Conservation (phyloP, 441 rosid species). For the Eugenia klotzschiana region DNA sequence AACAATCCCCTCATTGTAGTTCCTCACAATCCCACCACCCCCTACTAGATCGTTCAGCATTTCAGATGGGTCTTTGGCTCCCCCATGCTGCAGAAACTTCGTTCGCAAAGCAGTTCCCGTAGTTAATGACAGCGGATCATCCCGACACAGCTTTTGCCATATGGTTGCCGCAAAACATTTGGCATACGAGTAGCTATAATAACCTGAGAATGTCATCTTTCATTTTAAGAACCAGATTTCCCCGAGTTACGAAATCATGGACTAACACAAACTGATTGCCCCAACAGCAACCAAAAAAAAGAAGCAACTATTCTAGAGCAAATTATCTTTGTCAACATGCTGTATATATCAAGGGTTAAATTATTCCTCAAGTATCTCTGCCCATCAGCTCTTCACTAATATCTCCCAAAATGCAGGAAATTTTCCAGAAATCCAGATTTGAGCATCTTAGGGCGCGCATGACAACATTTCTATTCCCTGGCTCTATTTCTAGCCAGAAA, state of each 20-base stretch:
- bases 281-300: background rate
- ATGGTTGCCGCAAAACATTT: conserved; percentile 82
- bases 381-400: background rate
- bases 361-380: background rate
- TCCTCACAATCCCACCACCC: conserved; percentile 42
- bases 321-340: background rate
- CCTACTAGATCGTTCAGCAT: conserved; percentile 60
- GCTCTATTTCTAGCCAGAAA: too few relatives aligned
- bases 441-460: background rate
- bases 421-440: background rate
- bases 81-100: conserved; percentile 62
- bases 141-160: conserved; percentile 72
- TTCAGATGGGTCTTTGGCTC: conserved; percentile 74
- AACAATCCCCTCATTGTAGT: conserved; percentile 37
- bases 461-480: too few relatives aligned
- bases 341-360: background rate
- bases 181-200: conserved; percentile 85
- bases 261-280: background rate
- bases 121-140: conserved; percentile 66
- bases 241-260: background rate
- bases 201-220: conserved; percentile 27
- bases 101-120: conserved; percentile 58
- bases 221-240: background rate
- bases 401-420: background rate
- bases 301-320: background rate